A percentile compares a stretch with the other conserved stretches of the same genome.
Evolutionary conservation across 2,329 filamentous ascomycete genomes (phyloP).

Genomic region (Neopestalotiopsis sp.): DNA sequence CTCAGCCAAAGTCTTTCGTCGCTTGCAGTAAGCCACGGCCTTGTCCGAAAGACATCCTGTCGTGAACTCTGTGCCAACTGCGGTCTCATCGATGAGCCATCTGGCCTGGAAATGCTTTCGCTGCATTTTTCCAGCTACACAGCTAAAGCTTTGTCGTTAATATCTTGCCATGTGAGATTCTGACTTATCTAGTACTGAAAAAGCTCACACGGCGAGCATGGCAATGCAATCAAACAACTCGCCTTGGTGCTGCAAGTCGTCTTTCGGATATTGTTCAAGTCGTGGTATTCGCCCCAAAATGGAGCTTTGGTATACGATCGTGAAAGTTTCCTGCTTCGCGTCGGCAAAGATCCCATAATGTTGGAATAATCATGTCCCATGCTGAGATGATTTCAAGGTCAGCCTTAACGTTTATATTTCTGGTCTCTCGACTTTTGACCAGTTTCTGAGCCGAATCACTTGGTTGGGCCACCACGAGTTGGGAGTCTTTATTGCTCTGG

Average conservation of each 20-base stretch:
- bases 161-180: neutral
- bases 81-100: neutral
- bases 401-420: neutral
- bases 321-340: neutral
- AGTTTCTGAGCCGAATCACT: neutral
- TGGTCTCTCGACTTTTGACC: neutral
- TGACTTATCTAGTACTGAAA: neutral
- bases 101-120: neutral
- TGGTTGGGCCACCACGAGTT: neutral
- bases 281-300: neutral
- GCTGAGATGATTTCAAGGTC: neutral
- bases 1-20: neutral
- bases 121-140: neutral
- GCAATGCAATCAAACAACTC: neutral
- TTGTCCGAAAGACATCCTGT: neutral
- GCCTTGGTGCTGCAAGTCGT: neutral
- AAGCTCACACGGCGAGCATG: neutral
- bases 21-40: neutral
- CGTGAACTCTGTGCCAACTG: neutral
- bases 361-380: neutral
- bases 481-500: neutral
- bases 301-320: neutral
- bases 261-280: neutral
- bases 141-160: neutral
- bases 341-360: neutral